Base-by-base conservation (phyloP, 2,329 filamentous ascomycete species). In the Talaromyces sp. region DNA sequence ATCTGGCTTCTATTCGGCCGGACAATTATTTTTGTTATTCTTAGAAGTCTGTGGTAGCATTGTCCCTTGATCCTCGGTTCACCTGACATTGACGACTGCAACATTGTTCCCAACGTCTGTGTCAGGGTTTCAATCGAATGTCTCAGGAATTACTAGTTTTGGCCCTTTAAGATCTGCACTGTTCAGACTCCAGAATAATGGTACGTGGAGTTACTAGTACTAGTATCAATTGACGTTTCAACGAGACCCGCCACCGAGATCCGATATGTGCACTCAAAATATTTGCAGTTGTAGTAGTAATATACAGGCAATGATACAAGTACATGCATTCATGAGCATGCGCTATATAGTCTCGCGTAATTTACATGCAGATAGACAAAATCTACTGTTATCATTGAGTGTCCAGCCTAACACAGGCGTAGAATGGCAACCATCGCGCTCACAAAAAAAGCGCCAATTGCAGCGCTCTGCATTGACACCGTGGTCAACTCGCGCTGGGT, bases 401-500 rank as follows among this genome's bases (percentile, higher is more conserved):
- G 5, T 47, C 55, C 30, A 28, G 28, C 23, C 70, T 65, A 80
- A 62, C 81, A 74, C 55, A 81, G 72, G 27, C 83, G 66, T 51
- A 85, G 69, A 50, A 87, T 65, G 5, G 81, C 80, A 58, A 89
- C 68, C 44, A 84, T 52, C 55, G 79, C 74, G 40, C 82, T 83
- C 58, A 83, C 83, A 16, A 89, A 66, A 0, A 82, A 81, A 10
- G 87, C 89, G n/a, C 90, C 89, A 0, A 85, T 83, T 31, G 85
- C 81, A 7, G 84, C 86, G 60, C 89, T 85, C 74, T 92, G 85
- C 40, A 91, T 76, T 56, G 85, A 87, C 66, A 90, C 78, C n/a
- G 88, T 75, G 2, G 89, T 91, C 34, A 89, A 77, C 68, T 93
- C 89, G 58, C 85, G 83, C 80, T 90, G 90, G 51, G 84, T 84